Base-by-base conservation (phyloP, 1,284 basidiomycete genomes). In the Cutaneotrichosporon dermatis region DNA sequence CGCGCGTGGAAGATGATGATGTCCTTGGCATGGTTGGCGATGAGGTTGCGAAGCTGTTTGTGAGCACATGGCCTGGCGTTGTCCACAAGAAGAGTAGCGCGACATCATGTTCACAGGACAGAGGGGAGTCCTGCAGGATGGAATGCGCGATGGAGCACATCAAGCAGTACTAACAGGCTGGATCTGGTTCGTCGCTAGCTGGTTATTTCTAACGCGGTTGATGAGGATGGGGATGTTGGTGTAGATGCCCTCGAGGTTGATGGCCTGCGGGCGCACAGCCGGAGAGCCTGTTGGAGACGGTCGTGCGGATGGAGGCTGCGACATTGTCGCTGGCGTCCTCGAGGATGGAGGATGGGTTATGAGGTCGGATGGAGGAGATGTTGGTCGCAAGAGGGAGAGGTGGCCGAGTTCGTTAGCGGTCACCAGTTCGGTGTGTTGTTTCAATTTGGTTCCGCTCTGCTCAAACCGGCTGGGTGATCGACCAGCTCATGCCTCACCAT, bases 1-100 rank as follows among this genome's bases (percentile, higher is more conserved):
- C 64, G 58, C 36, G 64, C 64, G 57, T 62, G 58, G 58, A 65
- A 62, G 54, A 62, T 58, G 60, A 65, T 59, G 40, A 65, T 65
- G 36, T 65, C 64, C 46, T 58, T 59, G 13, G 62, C 62, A 45
- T 64, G 60, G 55, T 57, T 59, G 34, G 62, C 59, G 35, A 64
- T 54, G 13, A 64, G 52, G 59, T 57, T 61, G 52, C 62, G 62
- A 15, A 64, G 52, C 62, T 64, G 52, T 25, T 25, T 25, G 25
- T 25, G 25, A 25, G 25, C 25, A 25, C 25, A 25, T 25, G 25
- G 25, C 25, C 25, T 25, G 25, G 25, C 25, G 25, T 25, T 25
- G 25, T 25, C 25, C 25, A 25, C 25, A 25, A 25, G 25, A 25
- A 25, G 25, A 25, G 25, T 25, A 25, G 25, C 25, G 25, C 25